Evolutionary conservation across 2,329 filamentous ascomycete genomes (phyloP).

Genomic region (Aureobasidium uvarum): DNA sequence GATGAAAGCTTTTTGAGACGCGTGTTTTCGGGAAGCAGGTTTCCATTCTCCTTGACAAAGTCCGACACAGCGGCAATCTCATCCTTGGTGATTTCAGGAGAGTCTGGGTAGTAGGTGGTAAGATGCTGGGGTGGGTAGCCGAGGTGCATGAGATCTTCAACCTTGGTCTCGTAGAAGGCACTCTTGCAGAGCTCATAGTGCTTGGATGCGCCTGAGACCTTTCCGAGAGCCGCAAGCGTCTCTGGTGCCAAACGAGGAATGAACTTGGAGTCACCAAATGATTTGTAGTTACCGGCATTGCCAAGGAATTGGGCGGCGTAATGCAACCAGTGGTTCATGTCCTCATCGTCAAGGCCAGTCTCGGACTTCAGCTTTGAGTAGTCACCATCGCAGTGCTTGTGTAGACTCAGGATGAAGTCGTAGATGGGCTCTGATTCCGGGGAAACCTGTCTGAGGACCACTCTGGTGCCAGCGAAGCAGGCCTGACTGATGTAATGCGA

Average conservation of each 20-base stretch:
- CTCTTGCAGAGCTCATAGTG: slow-evolving; percentile 48
- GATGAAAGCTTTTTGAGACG: slow-evolving; percentile 47
- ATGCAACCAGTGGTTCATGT: slow-evolving; percentile 43
- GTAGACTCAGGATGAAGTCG: slow-evolving; percentile 54
- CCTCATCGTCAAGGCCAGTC: slow-evolving; percentile 44
- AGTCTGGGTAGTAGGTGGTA: slow-evolving; percentile 52
- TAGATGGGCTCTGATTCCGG: slow-evolving; percentile 54
- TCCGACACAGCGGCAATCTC: slow-evolving; percentile 49
- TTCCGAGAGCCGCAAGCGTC: slow-evolving; percentile 47
- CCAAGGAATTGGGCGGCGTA: slow-evolving; percentile 52
- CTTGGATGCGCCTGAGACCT: slow-evolving; percentile 41
- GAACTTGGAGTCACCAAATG: slow-evolving; percentile 53
- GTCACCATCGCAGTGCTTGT: slow-evolving; percentile 50
- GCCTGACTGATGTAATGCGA: slow-evolving; percentile 61
- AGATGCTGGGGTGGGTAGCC: slow-evolving; percentile 52
- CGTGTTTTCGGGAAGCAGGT: slow-evolving; percentile 52
- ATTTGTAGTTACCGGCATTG: slow-evolving; percentile 56
- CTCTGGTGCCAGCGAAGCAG: slow-evolving; percentile 50
- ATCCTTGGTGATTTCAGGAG: slow-evolving; percentile 48
- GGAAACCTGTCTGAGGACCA: slow-evolving; percentile 55
- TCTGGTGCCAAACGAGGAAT: slow-evolving; percentile 48
- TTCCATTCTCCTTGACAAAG: slow-evolving; percentile 47
- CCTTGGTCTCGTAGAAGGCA: slow-evolving; percentile 46
- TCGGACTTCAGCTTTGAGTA: slow-evolving; percentile 49
- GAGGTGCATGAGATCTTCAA: slow-evolving; percentile 47